phyloP scores from a whole-genome alignment of 2,329 filamentous ascomycete species.

The Pseudogymnoascus sp. region DNA sequence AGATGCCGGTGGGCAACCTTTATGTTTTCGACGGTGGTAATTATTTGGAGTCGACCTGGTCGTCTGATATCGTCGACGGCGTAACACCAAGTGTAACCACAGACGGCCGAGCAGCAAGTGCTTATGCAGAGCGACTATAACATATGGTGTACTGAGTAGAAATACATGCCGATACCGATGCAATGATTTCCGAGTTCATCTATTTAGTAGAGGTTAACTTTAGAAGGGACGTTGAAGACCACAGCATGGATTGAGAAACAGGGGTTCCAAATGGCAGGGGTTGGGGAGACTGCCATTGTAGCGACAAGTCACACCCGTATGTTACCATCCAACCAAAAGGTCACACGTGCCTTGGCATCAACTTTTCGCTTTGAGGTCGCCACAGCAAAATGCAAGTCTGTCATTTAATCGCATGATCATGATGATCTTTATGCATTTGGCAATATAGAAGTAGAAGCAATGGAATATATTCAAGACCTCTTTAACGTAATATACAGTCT shows the following conservation, averaged over 20 bases:
- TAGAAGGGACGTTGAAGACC: not conserved
- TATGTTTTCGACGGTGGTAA: not conserved
- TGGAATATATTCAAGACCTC: constrained; percentile 13
- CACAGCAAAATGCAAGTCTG: not conserved
- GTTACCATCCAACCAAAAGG: not conserved
- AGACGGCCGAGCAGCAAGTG: not conserved
- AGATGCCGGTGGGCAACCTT: not conserved
- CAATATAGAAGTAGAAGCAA: not conserved
- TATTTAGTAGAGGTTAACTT: not conserved
- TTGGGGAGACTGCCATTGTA: not conserved
- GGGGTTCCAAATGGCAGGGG: not conserved
- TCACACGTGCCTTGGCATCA: not conserved
- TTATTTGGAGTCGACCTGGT: not conserved
- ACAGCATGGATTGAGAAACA: not conserved
- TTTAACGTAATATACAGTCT: constrained; percentile 26
- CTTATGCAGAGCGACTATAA: not conserved
- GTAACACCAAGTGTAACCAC: not conserved
- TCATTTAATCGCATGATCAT: not conserved
- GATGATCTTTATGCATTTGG: not conserved
- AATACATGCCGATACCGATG: not conserved
- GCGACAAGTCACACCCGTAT: not conserved
- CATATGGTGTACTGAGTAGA: not conserved
- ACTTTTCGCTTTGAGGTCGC: not conserved
- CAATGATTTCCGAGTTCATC: not conserved
- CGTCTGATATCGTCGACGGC: not conserved